These are phyloP conservation scores for Ambrosiella xylebori DNA, from an alignment of 2,329 filamentous ascomycete species.

Conservation along the genomic window DNA sequence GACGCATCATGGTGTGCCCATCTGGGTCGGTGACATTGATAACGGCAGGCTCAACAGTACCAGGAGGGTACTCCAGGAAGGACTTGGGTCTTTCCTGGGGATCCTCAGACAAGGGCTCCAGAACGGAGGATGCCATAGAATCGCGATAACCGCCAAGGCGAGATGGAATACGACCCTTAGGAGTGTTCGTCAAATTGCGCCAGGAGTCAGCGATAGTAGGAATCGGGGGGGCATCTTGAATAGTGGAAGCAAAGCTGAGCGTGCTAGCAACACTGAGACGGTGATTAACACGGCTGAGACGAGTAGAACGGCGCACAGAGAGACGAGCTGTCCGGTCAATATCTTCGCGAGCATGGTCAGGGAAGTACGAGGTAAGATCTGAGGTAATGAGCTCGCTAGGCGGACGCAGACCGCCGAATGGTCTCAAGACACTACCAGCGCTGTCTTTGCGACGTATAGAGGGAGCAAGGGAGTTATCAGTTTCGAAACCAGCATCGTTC, in stretches of 20 bases:
- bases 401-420: conserved; percentile 81
- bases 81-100: conserved; percentile 74
- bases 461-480: conserved; percentile 31
- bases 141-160: conserved; percentile 54
- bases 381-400: conserved; percentile 96
- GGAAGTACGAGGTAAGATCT: conserved; percentile 92
- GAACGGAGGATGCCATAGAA: conserved; percentile 72
- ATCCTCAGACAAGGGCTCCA: conserved; percentile 84
- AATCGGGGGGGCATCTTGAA: conserved; percentile 85
- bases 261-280: conserved; percentile 88
- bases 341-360: conserved; percentile 80
- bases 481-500: conserved; percentile 14
- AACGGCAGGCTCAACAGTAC: conserved; percentile 48
- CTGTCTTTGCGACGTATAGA: conserved; percentile 28
- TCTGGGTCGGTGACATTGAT: conserved; percentile 64
- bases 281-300: conserved; percentile 82
- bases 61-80: conserved; percentile 77
- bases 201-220: conserved; percentile 91
- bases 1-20: conserved; percentile 42
- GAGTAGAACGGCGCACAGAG: conserved; percentile 76
- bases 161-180: conserved; percentile 25
- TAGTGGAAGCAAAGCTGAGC: conserved; percentile 77
- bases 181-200: conserved; percentile 34
- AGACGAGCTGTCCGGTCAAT: conserved; percentile 91
- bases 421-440: conserved; percentile 36